Conservation (phyloP, 2,329 filamentous ascomycete species). For the Xylariaceae sp. region DNA sequence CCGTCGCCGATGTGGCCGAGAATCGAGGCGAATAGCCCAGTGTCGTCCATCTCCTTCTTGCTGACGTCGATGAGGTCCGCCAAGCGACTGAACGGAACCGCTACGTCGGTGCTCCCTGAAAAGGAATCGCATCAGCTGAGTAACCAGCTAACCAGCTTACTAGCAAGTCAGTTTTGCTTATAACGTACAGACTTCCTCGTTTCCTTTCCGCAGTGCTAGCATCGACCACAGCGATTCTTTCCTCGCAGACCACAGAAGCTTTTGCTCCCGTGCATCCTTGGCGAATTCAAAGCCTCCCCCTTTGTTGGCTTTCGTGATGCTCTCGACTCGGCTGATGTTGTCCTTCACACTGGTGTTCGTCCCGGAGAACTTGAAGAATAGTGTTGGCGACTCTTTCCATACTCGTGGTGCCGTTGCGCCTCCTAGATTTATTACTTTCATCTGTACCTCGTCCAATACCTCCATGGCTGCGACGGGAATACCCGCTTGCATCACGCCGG, state of each 20-base stretch:
- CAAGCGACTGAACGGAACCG: conserved; percentile 70
- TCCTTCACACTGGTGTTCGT: conserved; percentile 72
- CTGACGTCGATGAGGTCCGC: conserved; percentile 74
- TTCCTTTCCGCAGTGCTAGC: conserved; percentile 60
- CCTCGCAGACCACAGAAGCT: conserved; percentile 71
- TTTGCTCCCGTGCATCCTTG: conserved; percentile 62
- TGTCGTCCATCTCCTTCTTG: conserved; percentile 81
- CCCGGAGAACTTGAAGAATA: conserved; percentile 84
- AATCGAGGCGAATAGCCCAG: conserved; percentile 81
- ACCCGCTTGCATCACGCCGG: conserved; percentile 68
- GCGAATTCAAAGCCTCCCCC: conserved; percentile 72
- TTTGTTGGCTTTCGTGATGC: conserved; percentile 59
- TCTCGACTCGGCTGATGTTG: conserved; percentile 63
- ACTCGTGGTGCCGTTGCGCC: conserved; percentile 61
- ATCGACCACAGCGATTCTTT: conserved; percentile 85
- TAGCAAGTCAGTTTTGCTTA: neutral
- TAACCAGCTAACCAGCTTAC: neutral
- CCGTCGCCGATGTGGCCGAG: conserved; percentile 89
- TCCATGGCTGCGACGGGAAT: conserved; percentile 74
- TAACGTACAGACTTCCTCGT: conserved; percentile 64
- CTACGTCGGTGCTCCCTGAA: conserved; percentile 72
- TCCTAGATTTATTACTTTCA: conserved; percentile 73
- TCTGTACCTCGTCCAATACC: conserved; percentile 84
- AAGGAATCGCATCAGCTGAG: neutral
- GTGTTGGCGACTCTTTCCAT: conserved; percentile 70